Evolutionary conservation across 1,284 basidiomycete genomes (phyloP).

Genomic region (Ganoderma multipileum): DNA sequence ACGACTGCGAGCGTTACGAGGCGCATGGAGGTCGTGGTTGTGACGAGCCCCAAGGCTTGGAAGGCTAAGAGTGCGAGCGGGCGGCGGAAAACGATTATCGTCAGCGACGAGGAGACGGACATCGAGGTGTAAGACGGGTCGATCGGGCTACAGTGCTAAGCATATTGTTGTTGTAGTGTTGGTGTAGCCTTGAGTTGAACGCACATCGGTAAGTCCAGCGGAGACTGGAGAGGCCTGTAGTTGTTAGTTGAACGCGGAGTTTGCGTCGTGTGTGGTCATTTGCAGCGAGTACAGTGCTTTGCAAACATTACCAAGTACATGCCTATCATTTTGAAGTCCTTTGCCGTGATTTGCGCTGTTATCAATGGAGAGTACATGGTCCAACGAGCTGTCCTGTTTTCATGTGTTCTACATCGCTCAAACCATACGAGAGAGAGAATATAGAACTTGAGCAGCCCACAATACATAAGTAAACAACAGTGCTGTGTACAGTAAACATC

Average conservation of each 20-base stretch:
- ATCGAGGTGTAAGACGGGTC: background rate
- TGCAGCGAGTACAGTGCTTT: background rate
- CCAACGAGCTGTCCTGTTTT: too few species aligned
- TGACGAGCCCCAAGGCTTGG: constrained; percentile 5
- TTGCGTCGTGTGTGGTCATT: background rate
- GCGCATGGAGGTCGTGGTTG: constrained; percentile 17
- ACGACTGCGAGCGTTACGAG: background rate
- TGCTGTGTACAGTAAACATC: background rate
- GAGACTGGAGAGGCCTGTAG: background rate
- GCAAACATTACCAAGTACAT: background rate
- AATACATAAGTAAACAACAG: background rate
- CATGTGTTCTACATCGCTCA: too few species aligned
- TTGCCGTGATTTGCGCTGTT: background rate
- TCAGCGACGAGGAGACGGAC: constrained; percentile 1
- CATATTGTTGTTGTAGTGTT: background rate
- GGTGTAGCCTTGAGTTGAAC: background rate
- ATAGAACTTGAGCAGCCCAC: background rate
- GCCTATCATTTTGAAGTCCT: background rate
- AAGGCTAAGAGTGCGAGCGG: background rate
- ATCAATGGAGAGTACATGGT: background rate
- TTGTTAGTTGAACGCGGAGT: background rate
- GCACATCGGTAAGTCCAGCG: background rate
- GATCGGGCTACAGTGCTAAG: background rate
- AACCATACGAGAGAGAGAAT: background rate
- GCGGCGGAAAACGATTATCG: background rate